Conservation (phyloP, 371 early-diverging fungal species). For the Mucor irregularis region DNA sequence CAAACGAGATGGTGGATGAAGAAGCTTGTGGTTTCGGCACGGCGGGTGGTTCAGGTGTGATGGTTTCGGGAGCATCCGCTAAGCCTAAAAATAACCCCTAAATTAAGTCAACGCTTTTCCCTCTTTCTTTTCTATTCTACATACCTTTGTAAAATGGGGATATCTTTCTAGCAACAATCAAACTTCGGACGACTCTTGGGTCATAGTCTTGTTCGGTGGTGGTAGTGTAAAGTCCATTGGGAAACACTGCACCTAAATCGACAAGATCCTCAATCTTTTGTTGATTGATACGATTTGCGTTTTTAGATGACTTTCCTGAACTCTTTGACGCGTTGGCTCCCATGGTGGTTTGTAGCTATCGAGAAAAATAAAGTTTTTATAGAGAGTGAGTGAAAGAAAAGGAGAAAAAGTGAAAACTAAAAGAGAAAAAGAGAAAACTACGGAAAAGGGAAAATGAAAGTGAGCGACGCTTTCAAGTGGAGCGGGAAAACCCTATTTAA, state of each 20-base stretch:
- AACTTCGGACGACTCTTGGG: slow-evolving; percentile 64
- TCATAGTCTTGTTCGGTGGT: slow-evolving; percentile 79
- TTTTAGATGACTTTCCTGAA: neutral
- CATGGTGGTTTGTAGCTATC: too few species aligned
- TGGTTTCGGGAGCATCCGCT: slow-evolving; percentile 43
- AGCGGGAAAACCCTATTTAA: too few species aligned
- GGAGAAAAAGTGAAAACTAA: neutral
- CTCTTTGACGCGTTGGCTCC: slow-evolving; percentile 26
- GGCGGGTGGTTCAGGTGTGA: slow-evolving; percentile 6
- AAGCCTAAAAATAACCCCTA: slow-evolving; percentile 18
- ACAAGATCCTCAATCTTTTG: slow-evolving; percentile 58
- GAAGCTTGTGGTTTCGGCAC: slow-evolving; percentile 28
- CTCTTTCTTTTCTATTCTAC: slow-evolving; percentile 11
- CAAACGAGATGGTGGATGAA: neutral
- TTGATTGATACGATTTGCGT: slow-evolving; percentile 6
- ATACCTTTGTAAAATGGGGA: slow-evolving; percentile 91
- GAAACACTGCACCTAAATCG: slow-evolving; percentile 73
- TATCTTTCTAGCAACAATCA: slow-evolving; percentile 75
- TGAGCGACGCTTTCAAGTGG: too few species aligned
- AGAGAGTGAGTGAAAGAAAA: neutral
- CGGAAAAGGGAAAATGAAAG: too few species aligned
- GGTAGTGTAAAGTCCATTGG: slow-evolving; percentile 73
- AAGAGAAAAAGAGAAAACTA: neutral
- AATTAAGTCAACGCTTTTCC: neutral
- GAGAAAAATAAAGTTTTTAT: too few species aligned